Evolutionary conservation across 495 filamentous ascomycete species (phyloP), one percentile per base, ranked within the genome.

Genomic region (Penicillium chermesinum): DNA sequence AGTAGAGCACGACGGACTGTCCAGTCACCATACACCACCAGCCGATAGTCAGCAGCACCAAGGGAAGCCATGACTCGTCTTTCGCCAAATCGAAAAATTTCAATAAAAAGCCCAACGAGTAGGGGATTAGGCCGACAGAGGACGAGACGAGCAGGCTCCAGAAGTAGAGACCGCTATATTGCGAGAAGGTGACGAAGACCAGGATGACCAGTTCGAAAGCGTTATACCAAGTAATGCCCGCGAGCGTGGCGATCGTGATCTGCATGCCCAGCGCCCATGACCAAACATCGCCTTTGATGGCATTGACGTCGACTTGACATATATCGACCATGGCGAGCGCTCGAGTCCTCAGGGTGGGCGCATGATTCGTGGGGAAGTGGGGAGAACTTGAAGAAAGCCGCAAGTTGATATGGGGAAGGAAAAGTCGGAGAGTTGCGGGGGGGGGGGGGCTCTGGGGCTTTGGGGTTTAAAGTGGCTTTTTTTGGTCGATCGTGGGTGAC

Each of bases 1-100:
- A 86, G 64, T 81, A 87, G 15, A 87, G 69, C 9, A 87, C 82
- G 34, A 86, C 54, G 3, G 80, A 80, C 59, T 85, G 82, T 14
- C 81, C 82, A 0, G 80, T 83, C 3, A 87, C 79, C 80, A 85
- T 84, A 15, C 53, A 55, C 46, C 70, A 78, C 83, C 82, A 87
- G 14, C 83, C 82, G 15, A 80, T 45, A 20, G 71, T 73, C 39
- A 76, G 52, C 12, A 79, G 57, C 4, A 69, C 69, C n/a, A 74
- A 61, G 7, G 70, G 59, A 3, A 74, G 48, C 63, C 71, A 66
- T 42, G 54, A 10, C 13, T n/a, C 53, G 14, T 50, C 62, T 3
- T 56, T 58, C n/a, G 59, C 70, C n/a, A 76, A 49, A 19, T 69
- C 59, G 54, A 83, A 81, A 57, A 78, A 81, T 46, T 81, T 81